Conservation (phyloP, 306 rosid species). For the Gastrolobium villosum region DNA sequence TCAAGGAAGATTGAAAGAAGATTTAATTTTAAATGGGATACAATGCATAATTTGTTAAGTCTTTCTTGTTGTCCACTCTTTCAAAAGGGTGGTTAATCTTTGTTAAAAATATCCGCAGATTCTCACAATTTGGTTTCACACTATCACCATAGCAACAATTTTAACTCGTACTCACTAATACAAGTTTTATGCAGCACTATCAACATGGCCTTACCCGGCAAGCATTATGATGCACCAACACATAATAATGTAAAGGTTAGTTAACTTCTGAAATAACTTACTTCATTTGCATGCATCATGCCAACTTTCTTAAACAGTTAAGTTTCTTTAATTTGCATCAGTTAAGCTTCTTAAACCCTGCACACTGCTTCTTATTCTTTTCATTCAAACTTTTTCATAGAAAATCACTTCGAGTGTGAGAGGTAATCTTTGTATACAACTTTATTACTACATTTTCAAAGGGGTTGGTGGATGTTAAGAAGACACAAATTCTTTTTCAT, state of each 20-base stretch:
- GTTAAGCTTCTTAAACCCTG: too few species aligned
- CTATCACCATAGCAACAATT: not conserved
- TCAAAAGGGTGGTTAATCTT: not conserved
- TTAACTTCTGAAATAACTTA: not conserved
- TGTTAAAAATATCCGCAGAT: not conserved
- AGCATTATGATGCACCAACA: slow-evolving; percentile 67
- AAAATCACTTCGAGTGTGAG: too few species aligned
- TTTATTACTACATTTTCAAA: too few species aligned
- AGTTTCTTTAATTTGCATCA: too few species aligned
- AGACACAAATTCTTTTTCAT: too few species aligned
- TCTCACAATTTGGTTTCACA: not conserved
- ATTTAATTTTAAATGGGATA: not conserved
- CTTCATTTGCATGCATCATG: not conserved
- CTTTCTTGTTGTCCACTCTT: not conserved
- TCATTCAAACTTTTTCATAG: not conserved
- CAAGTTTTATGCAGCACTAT: slow-evolving; percentile 59
- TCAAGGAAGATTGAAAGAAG: too few species aligned
- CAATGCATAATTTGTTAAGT: not conserved
- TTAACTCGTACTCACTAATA: not conserved
- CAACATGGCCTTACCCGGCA: slow-evolving; percentile 72
- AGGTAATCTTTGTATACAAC: too few species aligned
- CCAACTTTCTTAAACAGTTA: too few species aligned
- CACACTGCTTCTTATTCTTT: not conserved
- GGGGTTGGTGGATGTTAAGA: too few species aligned
- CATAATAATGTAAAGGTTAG: slow-evolving; percentile 56